These are phyloP conservation scores for Melaleuca quinquenervia DNA, from an alignment of 345 rosid genomes.

Conservation along the genomic window DNA sequence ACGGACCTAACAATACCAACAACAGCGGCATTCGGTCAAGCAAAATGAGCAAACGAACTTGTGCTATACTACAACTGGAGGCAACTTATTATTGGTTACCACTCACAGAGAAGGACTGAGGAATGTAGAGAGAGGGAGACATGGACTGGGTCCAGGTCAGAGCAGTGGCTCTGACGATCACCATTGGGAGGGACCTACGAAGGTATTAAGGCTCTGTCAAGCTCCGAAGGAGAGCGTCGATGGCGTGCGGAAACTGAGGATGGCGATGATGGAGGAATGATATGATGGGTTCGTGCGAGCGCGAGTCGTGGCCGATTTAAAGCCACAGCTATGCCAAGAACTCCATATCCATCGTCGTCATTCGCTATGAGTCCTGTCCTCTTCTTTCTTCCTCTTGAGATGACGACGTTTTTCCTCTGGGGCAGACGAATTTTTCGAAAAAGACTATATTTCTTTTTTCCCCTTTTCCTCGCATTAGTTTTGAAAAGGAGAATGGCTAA, in stretches of 20 bases:
- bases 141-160: conserved; percentile 47
- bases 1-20: conserved; percentile 13
- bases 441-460: not conserved
- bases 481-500: not conserved
- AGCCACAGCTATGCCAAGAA: conserved; percentile 28
- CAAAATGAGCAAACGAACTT: not conserved
- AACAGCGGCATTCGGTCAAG: not conserved
- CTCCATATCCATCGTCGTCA: not conserved
- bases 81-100: not conserved
- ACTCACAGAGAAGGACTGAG: not conserved
- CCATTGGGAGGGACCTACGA: conserved; percentile 16
- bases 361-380: not conserved
- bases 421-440: not conserved
- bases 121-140: conserved; percentile 24
- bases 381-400: not conserved
- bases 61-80: not conserved
- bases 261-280: not conserved
- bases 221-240: not conserved
- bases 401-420: not conserved
- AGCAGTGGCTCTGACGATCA: conserved; percentile 26
- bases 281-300: not conserved
- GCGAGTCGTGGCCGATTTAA: conserved; percentile 25
- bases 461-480: not conserved
- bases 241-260: not conserved
- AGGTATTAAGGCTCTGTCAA: not conserved